Evolutionary conservation across 2,329 filamentous ascomycete genomes (phyloP).

Genomic region (Fusarium ramigenum): DNA sequence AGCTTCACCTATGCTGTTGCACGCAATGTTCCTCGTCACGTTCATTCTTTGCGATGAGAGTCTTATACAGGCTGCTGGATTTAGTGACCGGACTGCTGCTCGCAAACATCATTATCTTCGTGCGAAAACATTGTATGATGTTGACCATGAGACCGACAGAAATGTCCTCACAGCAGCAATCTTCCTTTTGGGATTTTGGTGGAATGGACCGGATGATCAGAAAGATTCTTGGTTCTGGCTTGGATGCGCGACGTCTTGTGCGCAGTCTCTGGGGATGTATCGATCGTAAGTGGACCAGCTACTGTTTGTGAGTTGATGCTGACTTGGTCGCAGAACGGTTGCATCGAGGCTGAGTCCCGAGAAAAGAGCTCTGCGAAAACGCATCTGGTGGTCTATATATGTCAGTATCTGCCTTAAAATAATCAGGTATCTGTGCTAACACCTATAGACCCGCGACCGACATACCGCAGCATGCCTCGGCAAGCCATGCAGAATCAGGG

Average conservation of each 20-base stretch:
- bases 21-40: slow-evolving; percentile 16
- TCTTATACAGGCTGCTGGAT: slow-evolving; percentile 20
- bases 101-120: slow-evolving; percentile 30
- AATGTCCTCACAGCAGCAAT: slow-evolving; percentile 7
- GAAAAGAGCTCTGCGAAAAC: slow-evolving; percentile 12
- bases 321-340: neutral
- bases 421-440: too few species aligned
- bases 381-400: slow-evolving; percentile 38
- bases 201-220: slow-evolving; percentile 33
- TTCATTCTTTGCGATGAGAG: slow-evolving; percentile 20
- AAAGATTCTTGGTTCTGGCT: slow-evolving; percentile 36
- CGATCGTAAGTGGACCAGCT: slow-evolving; percentile 4
- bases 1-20: slow-evolving; percentile 7
- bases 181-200: slow-evolving; percentile 31
- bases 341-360: neutral
- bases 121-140: slow-evolving; percentile 26
- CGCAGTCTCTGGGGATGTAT: slow-evolving; percentile 30
- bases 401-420: too few species aligned
- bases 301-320: accelerated
- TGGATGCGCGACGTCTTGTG: slow-evolving; percentile 28
- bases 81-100: slow-evolving; percentile 11
- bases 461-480: slow-evolving; percentile 30
- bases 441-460: slow-evolving; percentile 13
- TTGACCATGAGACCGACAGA: slow-evolving; percentile 23
- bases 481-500: slow-evolving; percentile 29